A percentile compares a stretch with the other conserved stretches of the same genome.
Evolutionary conservation across 768 basidiomycete species (phyloP).

Genomic region (Leucosporidium yakuticum): DNA sequence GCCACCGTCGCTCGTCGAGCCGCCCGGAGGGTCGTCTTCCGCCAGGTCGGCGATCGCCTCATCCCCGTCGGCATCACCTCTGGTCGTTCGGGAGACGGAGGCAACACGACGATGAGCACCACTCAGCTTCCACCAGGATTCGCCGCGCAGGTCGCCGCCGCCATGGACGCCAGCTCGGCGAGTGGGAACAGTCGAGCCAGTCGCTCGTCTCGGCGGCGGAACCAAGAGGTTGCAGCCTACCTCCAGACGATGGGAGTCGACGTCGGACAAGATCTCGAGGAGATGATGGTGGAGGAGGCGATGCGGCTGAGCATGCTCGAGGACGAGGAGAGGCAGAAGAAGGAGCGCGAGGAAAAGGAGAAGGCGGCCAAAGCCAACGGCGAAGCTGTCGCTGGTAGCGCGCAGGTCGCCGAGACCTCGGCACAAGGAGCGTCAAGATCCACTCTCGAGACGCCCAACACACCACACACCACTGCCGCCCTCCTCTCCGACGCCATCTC

Average conservation of each 20-base stretch:
- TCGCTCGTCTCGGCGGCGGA: constrained; percentile 5
- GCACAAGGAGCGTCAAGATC: not conserved
- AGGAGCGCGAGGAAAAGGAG: constrained; percentile 43
- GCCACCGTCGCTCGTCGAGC: constrained; percentile 95
- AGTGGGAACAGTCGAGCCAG: constrained; percentile 11
- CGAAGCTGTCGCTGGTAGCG: not conserved
- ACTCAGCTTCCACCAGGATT: constrained; percentile 23
- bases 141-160: constrained; percentile 28
- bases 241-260: constrained; percentile 25
- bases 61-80: constrained; percentile 95
- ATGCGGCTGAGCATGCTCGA: constrained; percentile 92
- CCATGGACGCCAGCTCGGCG: constrained; percentile 26
- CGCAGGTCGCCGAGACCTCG: not conserved
- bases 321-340: constrained; percentile 83
- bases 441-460: not conserved
- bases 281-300: constrained; percentile 99
- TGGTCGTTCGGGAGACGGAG: constrained; percentile 66
- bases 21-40: constrained; percentile 93
- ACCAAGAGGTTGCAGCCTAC: constrained; percentile 15
- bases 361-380: not conserved
- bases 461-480: constrained; percentile 11
- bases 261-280: constrained; percentile 35
- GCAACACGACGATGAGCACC: constrained; percentile 38
- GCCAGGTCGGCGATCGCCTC: constrained; percentile 93
- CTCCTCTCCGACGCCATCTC: constrained; percentile 27